Evolutionary conservation across 345 rosid species (phyloP).

Genomic region (Acer negundo): DNA sequence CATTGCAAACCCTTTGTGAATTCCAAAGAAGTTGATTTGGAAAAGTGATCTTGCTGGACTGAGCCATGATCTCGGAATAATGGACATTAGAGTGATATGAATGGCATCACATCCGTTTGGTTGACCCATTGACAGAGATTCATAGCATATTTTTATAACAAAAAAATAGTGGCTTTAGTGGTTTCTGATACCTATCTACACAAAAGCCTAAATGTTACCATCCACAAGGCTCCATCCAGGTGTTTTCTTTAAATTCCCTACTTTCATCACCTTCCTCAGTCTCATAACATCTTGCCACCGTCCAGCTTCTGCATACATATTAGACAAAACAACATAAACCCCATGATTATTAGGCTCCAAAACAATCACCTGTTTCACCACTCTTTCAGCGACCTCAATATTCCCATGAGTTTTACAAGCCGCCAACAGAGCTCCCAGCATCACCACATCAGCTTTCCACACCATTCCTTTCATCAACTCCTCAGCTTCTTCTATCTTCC

Average conservation of each 20-base stretch:
- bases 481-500: constrained; percentile 26
- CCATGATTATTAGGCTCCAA: constrained; percentile 31
- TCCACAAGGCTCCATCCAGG: constrained; percentile 31
- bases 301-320: constrained; percentile 26
- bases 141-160: neutral
- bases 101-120: neutral
- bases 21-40: neutral
- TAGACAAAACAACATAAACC: constrained; percentile 24
- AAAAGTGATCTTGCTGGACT: neutral
- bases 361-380: constrained; percentile 18
- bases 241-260: constrained; percentile 23
- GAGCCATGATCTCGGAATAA: neutral
- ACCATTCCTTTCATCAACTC: constrained; percentile 26
- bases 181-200: neutral
- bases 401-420: constrained; percentile 22
- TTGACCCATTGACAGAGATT: neutral
- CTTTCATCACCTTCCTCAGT: constrained; percentile 27
- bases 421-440: constrained; percentile 25
- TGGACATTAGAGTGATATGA: neutral
- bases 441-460: constrained; percentile 30
- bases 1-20: neutral
- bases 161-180: neutral
- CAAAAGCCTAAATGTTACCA: neutral
- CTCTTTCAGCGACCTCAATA: constrained; percentile 24
- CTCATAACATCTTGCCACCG: constrained; percentile 21